A percentile compares a stretch with the other conserved stretches of the same genome.
Evolutionary conservation across 2,329 filamentous ascomycete species (phyloP).

Genomic region (Fusarium anthophilum): DNA sequence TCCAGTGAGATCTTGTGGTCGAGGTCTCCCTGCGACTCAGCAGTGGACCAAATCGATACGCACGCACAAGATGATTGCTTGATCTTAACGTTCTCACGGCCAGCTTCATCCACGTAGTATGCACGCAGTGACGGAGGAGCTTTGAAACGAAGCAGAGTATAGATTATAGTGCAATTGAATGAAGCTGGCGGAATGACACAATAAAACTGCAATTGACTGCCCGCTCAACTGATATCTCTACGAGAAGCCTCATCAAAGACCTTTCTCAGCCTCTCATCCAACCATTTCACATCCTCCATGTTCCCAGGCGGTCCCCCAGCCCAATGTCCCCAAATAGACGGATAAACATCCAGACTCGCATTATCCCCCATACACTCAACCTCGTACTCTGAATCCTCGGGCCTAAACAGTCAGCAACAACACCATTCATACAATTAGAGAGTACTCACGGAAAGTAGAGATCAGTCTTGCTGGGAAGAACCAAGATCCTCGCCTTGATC

Average conservation of each 20-base stretch:
- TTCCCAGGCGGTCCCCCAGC: conserved; percentile 77
- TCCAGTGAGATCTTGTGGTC: background rate
- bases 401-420: conserved; percentile 42
- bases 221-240: background rate
- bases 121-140: background rate
- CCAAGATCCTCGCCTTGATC: conserved; percentile 77
- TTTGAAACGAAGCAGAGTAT: background rate
- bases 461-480: conserved; percentile 77
- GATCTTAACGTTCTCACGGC: fast-evolving
- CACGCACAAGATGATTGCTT: too few relatives aligned
- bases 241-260: conserved; percentile 23
- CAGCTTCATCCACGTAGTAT: background rate
- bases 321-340: conserved; percentile 60
- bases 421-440: fast-evolving
- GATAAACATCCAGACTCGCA: conserved; percentile 50
- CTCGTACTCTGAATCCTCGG: conserved; percentile 81
- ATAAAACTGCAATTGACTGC: background rate
- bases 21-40: background rate
- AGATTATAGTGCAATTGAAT: fast-evolving
- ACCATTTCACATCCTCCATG: conserved; percentile 75
- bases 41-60: fast-evolving
- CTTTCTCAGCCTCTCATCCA: conserved; percentile 60
- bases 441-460: conserved; percentile 73
- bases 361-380: conserved; percentile 59
- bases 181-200: fast-evolving